Evolutionary conservation across 441 rosid genomes (phyloP).

Genomic region (Gossypium trilobum): DNA sequence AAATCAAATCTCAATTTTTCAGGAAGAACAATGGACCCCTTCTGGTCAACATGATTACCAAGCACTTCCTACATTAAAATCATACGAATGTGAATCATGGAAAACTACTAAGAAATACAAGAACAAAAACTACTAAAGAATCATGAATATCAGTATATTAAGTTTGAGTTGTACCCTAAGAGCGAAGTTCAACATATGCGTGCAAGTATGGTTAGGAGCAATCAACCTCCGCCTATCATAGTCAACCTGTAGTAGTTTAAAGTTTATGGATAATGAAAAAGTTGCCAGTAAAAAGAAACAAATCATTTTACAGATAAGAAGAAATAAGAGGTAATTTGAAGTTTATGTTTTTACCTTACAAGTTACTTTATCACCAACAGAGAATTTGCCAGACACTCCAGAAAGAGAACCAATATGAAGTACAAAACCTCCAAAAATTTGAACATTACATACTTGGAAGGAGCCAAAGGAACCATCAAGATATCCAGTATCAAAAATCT

Average conservation of each 20-base stretch:
- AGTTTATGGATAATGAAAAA: not conserved
- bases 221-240: constrained; percentile 76
- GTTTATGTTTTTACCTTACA: constrained; percentile 54
- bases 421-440: constrained; percentile 85
- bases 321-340: not conserved
- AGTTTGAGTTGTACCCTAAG: constrained; percentile 50
- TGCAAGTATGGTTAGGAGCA: constrained; percentile 94
- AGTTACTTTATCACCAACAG: constrained; percentile 59
- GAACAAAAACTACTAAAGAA: not conserved
- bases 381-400: constrained; percentile 34
- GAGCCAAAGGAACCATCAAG: constrained; percentile 74
- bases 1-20: constrained; percentile 94
- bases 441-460: constrained; percentile 76
- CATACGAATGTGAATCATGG: not conserved
- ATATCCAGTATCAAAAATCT: constrained; percentile 81
- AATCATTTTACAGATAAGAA: not conserved
- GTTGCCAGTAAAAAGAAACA: not conserved
- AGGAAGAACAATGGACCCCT: constrained; percentile 94
- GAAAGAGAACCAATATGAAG: constrained; percentile 71
- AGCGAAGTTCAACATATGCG: constrained; percentile 95
- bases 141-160: not conserved
- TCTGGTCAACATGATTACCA: constrained; percentile 92
- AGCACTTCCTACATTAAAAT: constrained; percentile 66
- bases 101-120: not conserved
- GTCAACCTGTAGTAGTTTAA: constrained; percentile 51